Percentiles rank a stretch among this genome's conserved stretches.
Evolutionary conservation across 345 rosid genomes (phyloP).

Genomic region (Populus tremula): DNA sequence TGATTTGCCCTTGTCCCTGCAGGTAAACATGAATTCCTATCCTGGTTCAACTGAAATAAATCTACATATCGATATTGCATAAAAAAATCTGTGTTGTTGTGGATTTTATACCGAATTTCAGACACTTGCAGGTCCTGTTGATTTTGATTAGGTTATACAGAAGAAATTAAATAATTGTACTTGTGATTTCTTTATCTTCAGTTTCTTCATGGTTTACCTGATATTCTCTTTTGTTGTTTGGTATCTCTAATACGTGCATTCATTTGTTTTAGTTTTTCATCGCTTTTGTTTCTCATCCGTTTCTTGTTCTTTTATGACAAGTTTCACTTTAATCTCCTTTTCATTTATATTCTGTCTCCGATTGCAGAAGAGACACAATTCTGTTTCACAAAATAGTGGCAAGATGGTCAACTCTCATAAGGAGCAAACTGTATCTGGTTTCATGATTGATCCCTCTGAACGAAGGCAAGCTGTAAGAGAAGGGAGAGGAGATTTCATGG

Average conservation of each 20-base stretch:
- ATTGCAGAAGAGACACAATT: constrained; percentile 41
- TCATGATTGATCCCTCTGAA: constrained; percentile 37
- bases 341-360: not conserved
- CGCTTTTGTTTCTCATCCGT: not conserved
- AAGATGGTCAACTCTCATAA: constrained; percentile 28
- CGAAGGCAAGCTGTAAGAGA: constrained; percentile 36
- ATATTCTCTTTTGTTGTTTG: not conserved
- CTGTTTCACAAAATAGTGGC: constrained; percentile 32
- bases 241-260: not conserved
- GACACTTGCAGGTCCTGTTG: no score
- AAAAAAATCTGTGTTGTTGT: not conserved
- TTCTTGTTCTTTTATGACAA: not conserved
- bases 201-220: no score
- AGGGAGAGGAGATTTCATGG: constrained; percentile 34
- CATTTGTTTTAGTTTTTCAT: not conserved
- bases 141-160: no score
- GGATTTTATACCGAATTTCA: not conserved
- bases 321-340: not conserved
- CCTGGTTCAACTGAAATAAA: constrained; percentile 2
- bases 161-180: no score
- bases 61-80: not conserved
- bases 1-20: constrained; percentile 28
- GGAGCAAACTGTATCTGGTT: constrained; percentile 38
- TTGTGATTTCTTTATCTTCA: no score
- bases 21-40: constrained; percentile 38